Conservation (phyloP, 139 green algal species). For the Chlamydomonas applanata region DNA sequence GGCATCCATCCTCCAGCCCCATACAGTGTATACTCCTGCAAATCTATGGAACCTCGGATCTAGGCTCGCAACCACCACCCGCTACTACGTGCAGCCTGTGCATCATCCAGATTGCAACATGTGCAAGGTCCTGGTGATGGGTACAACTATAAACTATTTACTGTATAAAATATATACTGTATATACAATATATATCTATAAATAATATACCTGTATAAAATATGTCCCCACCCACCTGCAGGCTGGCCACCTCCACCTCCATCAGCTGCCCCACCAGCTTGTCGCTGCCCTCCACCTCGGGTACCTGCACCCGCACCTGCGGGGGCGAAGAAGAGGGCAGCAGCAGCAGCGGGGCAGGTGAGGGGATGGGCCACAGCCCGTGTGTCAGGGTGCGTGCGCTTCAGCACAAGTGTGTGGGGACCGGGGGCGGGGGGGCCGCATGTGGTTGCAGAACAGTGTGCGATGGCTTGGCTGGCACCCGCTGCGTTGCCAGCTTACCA, state of each 20-base stretch:
- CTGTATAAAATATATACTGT: too few species aligned
- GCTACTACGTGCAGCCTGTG: neutral
- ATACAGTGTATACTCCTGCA: too few species aligned
- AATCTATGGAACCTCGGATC: too few species aligned
- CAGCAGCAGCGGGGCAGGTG: neutral
- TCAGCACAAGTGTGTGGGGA: neutral
- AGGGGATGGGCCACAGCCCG: neutral
- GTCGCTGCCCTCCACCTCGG: slow-evolving; percentile 63
- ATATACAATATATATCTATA: too few species aligned
- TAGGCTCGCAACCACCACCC: too few species aligned
- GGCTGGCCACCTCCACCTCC: slow-evolving; percentile 67
- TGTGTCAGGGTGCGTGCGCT: neutral
- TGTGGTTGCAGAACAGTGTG: too few species aligned
- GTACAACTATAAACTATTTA: neutral
- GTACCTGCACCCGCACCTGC: slow-evolving; percentile 61
- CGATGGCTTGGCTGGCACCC: too few species aligned
- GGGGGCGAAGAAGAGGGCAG: neutral
- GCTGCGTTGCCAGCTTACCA: too few species aligned
- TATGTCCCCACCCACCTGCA: slow-evolving; percentile 45
- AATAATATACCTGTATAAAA: too few species aligned
- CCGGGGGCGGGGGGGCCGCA: neutral
- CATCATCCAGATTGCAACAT: neutral
- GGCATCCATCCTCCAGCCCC: too few species aligned
- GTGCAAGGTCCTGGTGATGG: neutral
- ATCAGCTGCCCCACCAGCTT: slow-evolving; percentile 78